A percentile compares a stretch with the other conserved stretches of the same genome.
Conservation (phyloP, 2,329 filamentous ascomycete species). For the Onygena corvina region DNA sequence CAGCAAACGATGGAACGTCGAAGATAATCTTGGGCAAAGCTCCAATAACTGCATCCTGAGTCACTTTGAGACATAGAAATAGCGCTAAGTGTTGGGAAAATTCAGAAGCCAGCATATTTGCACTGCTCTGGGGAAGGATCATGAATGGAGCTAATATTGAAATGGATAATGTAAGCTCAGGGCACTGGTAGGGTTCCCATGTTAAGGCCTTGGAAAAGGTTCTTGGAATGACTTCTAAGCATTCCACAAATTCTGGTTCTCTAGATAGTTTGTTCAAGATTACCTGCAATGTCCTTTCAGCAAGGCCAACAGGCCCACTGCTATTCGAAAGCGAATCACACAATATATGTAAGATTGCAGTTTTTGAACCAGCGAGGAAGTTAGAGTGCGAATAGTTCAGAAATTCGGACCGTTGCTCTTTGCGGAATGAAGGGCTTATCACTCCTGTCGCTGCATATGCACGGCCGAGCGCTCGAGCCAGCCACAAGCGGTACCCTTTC, state of each 20-base stretch:
- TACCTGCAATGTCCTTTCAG: constrained; percentile 35
- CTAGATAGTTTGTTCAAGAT: constrained; percentile 29
- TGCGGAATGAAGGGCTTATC: constrained; percentile 38
- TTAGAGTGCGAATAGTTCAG: constrained; percentile 8
- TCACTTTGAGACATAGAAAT: constrained; percentile 47
- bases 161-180: constrained; percentile 20
- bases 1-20: constrained; percentile 56
- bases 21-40: constrained; percentile 55
- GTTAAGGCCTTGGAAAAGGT: constrained; percentile 31
- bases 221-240: constrained; percentile 26
- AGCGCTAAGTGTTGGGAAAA: constrained; percentile 28
- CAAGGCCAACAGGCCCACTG: constrained; percentile 34
- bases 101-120: constrained; percentile 19
- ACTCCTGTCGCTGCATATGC: constrained; percentile 67
- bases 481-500: constrained; percentile 67
- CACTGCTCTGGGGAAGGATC: constrained; percentile 15
- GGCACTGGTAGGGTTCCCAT: constrained; percentile 34
- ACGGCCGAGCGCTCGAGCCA: constrained; percentile 69
- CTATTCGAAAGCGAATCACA: constrained; percentile 50
- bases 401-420: constrained; percentile 26
- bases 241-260: constrained; percentile 25
- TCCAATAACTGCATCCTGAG: constrained; percentile 55
- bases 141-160: constrained; percentile 17
- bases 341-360: constrained; percentile 50
- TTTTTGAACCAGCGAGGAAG: constrained; percentile 41